These are phyloP conservation scores for Trifolium repens DNA, from an alignment of 306 rosid genomes.

Conservation along the genomic window DNA sequence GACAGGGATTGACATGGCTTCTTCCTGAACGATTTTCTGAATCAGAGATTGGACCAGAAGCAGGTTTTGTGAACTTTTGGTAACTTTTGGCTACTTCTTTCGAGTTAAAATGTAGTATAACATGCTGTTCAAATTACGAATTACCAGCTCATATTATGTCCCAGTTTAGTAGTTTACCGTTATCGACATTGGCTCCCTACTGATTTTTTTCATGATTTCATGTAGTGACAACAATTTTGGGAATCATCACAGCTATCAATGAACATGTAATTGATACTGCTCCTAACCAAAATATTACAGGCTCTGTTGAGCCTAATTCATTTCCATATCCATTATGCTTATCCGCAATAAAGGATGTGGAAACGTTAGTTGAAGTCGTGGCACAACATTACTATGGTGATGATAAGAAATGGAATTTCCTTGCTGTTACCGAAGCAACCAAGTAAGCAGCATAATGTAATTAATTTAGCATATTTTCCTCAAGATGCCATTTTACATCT, in stretches of 20 bases:
- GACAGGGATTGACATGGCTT: conserved; percentile 97
- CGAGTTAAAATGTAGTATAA: conserved; percentile 38
- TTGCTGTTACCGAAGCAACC: conserved; percentile 80
- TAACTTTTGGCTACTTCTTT: conserved; percentile 66
- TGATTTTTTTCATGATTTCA: conserved; percentile 39
- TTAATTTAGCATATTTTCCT: conserved; percentile 29
- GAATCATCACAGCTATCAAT: conserved; percentile 86
- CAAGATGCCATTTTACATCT: background rate
- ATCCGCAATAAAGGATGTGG: conserved; percentile 90
- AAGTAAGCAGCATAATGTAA: conserved; percentile 63
- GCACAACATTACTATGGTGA: conserved; percentile 89
- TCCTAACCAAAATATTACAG: conserved; percentile 51
- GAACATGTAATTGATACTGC: conserved; percentile 78
- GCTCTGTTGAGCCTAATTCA: conserved; percentile 53
- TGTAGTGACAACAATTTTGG: conserved; percentile 84
- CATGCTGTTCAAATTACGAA: background rate
- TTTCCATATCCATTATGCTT: conserved; percentile 85
- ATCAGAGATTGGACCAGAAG: conserved; percentile 99
- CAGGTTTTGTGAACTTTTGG: conserved; percentile 98
- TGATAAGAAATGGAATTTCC: conserved; percentile 91
- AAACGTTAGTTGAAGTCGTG: conserved; percentile 87
- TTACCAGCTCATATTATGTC: background rate
- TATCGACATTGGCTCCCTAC: conserved; percentile 12
- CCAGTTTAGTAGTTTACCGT: background rate
- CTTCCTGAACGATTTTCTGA: conserved; percentile 93